Evolutionary conservation across 169 alveolate genomes (phyloP), one percentile per base, ranked within the genome.

Genomic region (Cryptosporidium tyzzeri): DNA sequence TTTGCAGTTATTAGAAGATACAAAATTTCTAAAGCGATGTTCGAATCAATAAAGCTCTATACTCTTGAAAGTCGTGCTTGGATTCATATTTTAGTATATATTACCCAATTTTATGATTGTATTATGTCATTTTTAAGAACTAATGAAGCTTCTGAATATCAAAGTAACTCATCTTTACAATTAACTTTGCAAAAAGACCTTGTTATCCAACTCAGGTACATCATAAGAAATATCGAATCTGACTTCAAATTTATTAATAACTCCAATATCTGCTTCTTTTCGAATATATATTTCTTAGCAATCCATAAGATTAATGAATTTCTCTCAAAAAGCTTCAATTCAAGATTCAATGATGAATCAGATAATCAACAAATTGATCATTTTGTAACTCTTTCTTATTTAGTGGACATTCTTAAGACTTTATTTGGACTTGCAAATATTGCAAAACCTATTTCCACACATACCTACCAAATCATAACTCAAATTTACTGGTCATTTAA

Each of bases 351-450:
- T 7, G 8, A 16, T 6, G 67, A 55, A 26, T 31, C 71, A 7
- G 23, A n/a, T 33, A 10, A 31, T 3, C 48, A 41, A 2, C 3
- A 31, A 16, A 65, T 37, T 33, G 48, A 65, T n/a, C 50, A 31
- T 23, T n/a, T 33, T 12, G 71, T 33, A 35, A 29, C 29, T 37
- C 71, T 65, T 16, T 21, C 6, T 23, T 16, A n/a, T 14, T n/a
- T 37, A 31, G 44, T 65, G 71, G 71, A 29, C 7, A n/a, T 33
- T 2, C 71, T 65, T n/a, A 26, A 35, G 50, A 65, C 29, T 26
- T 8, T 65, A 18, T 65, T 65, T 65, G 71, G 71, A 8, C 41
- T 65, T n/a, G 71, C 71, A 65, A 65, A 65, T 29, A 35, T 65
- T 37, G 51, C 50, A 31, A 65, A 65, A n/a, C n/a, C 23, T 12